Base-by-base conservation (phyloP, 139 green algal species). In the Chlorella sp. region DNA sequence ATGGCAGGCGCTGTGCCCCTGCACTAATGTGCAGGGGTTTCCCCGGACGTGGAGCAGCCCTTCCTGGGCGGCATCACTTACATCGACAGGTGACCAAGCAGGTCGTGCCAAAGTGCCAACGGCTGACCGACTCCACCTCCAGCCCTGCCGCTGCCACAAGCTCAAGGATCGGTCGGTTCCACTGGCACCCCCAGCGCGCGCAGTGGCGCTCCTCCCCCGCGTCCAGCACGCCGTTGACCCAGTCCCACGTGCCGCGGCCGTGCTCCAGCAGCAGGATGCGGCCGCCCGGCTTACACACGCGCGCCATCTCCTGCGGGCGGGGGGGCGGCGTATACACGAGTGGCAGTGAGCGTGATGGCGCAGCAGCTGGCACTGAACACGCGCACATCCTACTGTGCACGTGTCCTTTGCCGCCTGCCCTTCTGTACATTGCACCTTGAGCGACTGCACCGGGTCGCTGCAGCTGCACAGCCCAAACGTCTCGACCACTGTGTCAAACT, bases 401-500 rank as follows among this genome's bases (percentile, higher is more conserved):
- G n/a, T n/a, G n/a, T n/a, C n/a, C n/a, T n/a, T n/a, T n/a, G n/a
- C n/a, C n/a, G n/a, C n/a, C n/a, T n/a, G n/a, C 29, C 8, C 56
- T 64, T 41, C 11, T 9, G 2, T 11, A 41, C 56, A 63, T 17
- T 15, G 58, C 35, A 77, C 77, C 67, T 76, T 79, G 12, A 91
- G 65, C 4, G 77, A 86, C 43, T 79, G 66, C 2, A 89, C 79
- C 6, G 90, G 90, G 42, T 93, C 83, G 2, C 68, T 55, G 53
- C 84, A 79, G 6, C 71, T 86, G 74, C 90, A 95, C 25, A 95
- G 83, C 14, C 90, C 90, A 84, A 95, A 94, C 0, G 87, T 94
- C 75, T 95, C 91, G 29, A 97, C 83, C 2, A 95, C 85, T 0
- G 83, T 88, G 73, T 95, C 90, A 80, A 93, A 95, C n/a, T n/a